These are phyloP conservation scores for Claviceps citrina DNA, from an alignment of 2,329 filamentous ascomycete genomes.

Conservation along the genomic window DNA sequence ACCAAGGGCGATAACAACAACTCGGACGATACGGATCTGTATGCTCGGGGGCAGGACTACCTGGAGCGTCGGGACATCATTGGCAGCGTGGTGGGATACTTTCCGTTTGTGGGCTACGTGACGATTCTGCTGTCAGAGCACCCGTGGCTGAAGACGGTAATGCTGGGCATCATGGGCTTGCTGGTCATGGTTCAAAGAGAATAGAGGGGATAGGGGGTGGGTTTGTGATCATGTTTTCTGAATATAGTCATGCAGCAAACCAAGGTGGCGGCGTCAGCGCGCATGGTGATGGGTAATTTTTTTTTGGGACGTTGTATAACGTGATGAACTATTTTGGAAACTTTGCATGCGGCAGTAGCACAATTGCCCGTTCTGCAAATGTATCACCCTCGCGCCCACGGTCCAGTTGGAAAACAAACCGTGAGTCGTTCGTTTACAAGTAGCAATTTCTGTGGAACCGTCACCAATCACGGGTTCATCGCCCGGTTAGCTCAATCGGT, in stretches of 20 bases:
- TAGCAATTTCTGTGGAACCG: too few relatives aligned
- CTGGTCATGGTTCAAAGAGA: constrained; percentile 87
- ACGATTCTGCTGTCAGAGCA: constrained; percentile 92
- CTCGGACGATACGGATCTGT: constrained; percentile 78
- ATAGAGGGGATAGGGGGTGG: constrained; percentile 23
- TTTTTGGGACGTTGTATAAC: too few relatives aligned
- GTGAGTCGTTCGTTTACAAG: too few relatives aligned
- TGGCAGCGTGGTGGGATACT: constrained; percentile 78
- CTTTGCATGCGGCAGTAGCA: too few relatives aligned
- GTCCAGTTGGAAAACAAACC: too few relatives aligned
- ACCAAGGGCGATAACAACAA: constrained; percentile 97
- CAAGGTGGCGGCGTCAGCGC: too few relatives aligned
- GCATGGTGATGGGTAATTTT: too few relatives aligned
- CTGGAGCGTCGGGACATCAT: constrained; percentile 80
- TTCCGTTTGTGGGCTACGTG: constrained; percentile 91
- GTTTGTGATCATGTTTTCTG: background rate
- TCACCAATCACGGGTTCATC: background rate
- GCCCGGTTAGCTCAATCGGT: constrained; percentile 30
- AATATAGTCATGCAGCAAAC: background rate
- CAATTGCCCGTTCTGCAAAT: too few relatives aligned
- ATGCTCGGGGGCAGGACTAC: constrained; percentile 75
- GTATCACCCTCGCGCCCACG: too few relatives aligned
- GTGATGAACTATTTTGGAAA: too few relatives aligned
- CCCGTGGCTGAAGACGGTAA: constrained; percentile 90
- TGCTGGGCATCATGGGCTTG: constrained; percentile 88